Conservation (phyloP, 116 monocot species). For the Papilionanthe hybrid region DNA sequence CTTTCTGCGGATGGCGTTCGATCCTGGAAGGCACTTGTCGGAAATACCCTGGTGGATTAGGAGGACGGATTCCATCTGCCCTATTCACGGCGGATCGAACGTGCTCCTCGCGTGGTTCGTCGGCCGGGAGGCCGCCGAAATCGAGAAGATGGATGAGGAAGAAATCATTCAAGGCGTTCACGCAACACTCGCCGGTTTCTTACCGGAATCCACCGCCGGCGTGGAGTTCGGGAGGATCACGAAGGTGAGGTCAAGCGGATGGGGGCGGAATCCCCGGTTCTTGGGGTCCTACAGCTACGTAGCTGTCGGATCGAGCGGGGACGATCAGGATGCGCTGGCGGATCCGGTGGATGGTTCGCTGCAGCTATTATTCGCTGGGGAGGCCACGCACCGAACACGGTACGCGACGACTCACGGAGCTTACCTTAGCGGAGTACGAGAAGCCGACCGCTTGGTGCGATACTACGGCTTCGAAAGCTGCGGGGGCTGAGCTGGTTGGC, state of each 20-base stretch:
- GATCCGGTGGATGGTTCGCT: slow-evolving; percentile 30
- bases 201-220: neutral
- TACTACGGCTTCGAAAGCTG: slow-evolving; percentile 26
- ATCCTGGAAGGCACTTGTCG: slow-evolving; percentile 13
- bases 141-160: slow-evolving; percentile 50
- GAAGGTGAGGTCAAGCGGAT: slow-evolving; percentile 42
- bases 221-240: slow-evolving; percentile 8
- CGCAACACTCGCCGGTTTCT: slow-evolving; percentile 35
- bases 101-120: slow-evolving; percentile 67
- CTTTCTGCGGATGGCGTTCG: slow-evolving; percentile 55
- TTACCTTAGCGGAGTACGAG: slow-evolving; percentile 59
- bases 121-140: slow-evolving; percentile 48
- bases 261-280: slow-evolving; percentile 65
- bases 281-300: slow-evolving; percentile 87
- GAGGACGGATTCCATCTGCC: slow-evolving; percentile 57
- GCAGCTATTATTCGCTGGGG: slow-evolving; percentile 68
- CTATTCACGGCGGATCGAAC: slow-evolving; percentile 46
- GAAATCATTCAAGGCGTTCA: slow-evolving; percentile 47
- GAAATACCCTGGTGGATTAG: slow-evolving; percentile 72
- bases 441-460: slow-evolving; percentile 53
- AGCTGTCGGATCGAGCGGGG: slow-evolving; percentile 68
- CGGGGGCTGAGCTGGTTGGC: neutral
- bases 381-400: slow-evolving; percentile 79
- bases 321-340: slow-evolving; percentile 74
- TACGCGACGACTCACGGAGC: slow-evolving; percentile 87